Base-by-base conservation (phyloP, 495 filamentous ascomycete species). In the Copromyces sp. region DNA sequence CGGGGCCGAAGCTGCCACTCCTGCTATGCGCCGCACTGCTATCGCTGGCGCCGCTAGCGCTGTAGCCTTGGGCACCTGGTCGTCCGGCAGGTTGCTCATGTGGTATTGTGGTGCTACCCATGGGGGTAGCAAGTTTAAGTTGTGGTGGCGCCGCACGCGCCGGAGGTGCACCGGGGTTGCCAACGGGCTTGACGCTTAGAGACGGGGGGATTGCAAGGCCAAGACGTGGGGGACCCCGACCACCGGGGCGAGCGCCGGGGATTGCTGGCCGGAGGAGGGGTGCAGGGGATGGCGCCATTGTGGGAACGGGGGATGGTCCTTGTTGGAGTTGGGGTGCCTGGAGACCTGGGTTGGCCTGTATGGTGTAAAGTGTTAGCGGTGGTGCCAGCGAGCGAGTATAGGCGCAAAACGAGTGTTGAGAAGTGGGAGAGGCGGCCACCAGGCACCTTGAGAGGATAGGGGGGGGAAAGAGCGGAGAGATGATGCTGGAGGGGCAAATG, bases 141-240 rank as follows among this genome's bases (percentile, higher is more conserved):
- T 88, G 87, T 17, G 94, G 94, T 20, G 87, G 88, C 11, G 88
- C 78, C 20, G 90, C 89, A 42, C 89, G 86, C 20, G 82, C 80
- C 72, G 85, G 78, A 69, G 80, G 53, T 74, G 81, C 74, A 72
- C 74, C 70, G 74, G 78, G 69, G 74, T 83, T 83, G 45, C 81
- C 82, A 37, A 91, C 87, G 4, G 93, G 92, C 81, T 93, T 91
- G 71, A 84, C 89, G 82, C 87, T 94, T 65, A 93, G 90, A 35
- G 93, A 95, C 2, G 91, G 90, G 39, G 94, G 94, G 40, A 97
- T 97, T 29, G 93, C 92, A 68, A 97, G 87, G 39, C 93, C 94
- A 68, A 97, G 86, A 76, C 93, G 90, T 29, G 94, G 94, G 53
- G 90, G 84, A 78, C 92, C 86, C 35, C 86, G 82, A 71, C 87